phyloP scores from a whole-genome alignment of 345 rosid genomes.

The Streptanthus diversifolius region DNA sequence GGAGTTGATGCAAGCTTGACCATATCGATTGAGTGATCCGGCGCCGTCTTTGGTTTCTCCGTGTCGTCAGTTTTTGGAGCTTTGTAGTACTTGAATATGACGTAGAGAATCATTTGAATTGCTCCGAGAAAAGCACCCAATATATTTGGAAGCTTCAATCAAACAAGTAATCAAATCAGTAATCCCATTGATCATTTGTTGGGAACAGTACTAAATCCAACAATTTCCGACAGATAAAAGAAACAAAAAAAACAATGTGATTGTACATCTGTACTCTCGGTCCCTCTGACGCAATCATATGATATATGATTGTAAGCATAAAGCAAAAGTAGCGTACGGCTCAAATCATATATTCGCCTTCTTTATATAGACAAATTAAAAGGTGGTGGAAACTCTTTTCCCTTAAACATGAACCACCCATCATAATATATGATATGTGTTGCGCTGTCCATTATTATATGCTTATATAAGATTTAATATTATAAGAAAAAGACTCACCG shows the following conservation, averaged over 20 bases:
- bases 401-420: slow-evolving; percentile 19
- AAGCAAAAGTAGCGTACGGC: slow-evolving; percentile 29
- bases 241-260: neutral
- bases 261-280: neutral
- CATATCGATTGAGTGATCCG: slow-evolving; percentile 32
- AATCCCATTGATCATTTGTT: neutral
- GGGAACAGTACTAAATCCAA: slow-evolving; percentile 7
- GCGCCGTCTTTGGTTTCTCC: slow-evolving; percentile 26
- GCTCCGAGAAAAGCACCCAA: slow-evolving; percentile 49
- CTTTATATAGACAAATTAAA: slow-evolving; percentile 13
- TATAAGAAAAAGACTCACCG: slow-evolving; percentile 31
- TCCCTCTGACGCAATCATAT: slow-evolving; percentile 22
- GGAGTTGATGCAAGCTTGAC: slow-evolving; percentile 14
- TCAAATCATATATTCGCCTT: slow-evolving; percentile 9
- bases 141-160: slow-evolving; percentile 48
- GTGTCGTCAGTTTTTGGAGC: slow-evolving; percentile 22
- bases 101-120: slow-evolving; percentile 49
- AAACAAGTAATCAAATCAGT: neutral
- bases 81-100: slow-evolving; percentile 41
- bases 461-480: neutral
- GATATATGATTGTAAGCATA: slow-evolving; percentile 24
- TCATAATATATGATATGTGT: slow-evolving; percentile 12
- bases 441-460: slow-evolving; percentile 19
- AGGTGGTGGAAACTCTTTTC: slow-evolving; percentile 22
- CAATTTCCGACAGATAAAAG: neutral